Base-by-base conservation (phyloP, 352 stramenopile species). In the Nothophytophthora sp. region DNA sequence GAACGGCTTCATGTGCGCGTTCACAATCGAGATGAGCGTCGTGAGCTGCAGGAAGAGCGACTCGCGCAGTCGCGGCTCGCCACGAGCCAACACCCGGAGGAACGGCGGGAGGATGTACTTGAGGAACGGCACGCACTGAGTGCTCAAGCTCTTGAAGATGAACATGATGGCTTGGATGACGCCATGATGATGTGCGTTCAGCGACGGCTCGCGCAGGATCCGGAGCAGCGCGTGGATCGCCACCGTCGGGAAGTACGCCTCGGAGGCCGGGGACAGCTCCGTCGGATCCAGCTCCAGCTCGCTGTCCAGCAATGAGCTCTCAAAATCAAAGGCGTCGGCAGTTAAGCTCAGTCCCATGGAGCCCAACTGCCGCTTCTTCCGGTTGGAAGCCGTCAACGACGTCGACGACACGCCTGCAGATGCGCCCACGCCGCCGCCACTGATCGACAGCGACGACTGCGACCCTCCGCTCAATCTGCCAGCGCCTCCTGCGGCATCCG, bases 81-180 rank as follows among this genome's bases (percentile, higher is more conserved):
- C 96, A 29, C 75, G 80, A 10, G 81, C 75, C 32, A 99, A 73
- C n/a, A 98, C 96, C 18, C 86, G 66, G 36, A 99, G 59, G 34
- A 99, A 98, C 24, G 98, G 96, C 13, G 97, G 97, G 24, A 99
- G 79, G 59, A 99, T 98, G 29, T 96, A 92, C 50, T 96, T 92
- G 18, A 99, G 78, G 59, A 99, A 99, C 5, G 87, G 90, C 32
- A 99, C 94, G 54, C 94, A 99, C 50, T 96, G 87, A 1, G 95
- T 76, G 3, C 93, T 97, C 1, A 99, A 71, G 36, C 86, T 95
- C 59, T 98, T 97, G 80, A 99, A 99, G 50, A 99, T 99, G 47
- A 98, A 98, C 83, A 99, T 99, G 23, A 99, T 94, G 16, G 97
- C 96, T 51, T 99, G 97, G 50, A 99, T 98, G 18, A 98, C 96